Base-by-base conservation (phyloP, 305 asterid genomes). In the Fraxinus greggii region DNA sequence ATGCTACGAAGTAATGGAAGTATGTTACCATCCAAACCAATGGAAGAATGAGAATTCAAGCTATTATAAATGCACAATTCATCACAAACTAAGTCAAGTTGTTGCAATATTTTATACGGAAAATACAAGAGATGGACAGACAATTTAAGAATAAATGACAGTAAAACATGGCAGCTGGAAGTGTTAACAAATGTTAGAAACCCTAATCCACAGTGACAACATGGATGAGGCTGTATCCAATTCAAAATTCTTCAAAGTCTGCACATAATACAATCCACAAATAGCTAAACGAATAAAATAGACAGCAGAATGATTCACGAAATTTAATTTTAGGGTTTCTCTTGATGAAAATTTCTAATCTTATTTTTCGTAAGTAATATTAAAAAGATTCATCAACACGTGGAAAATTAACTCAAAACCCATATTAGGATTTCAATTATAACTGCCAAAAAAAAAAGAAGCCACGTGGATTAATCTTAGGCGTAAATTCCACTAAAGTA, bases 261-360 rank as follows among this genome's bases (percentile, higher is more conserved):
- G 26, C 45, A 82, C 72, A 76, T 56, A 32, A 76, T 82, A 82
- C 82, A 63, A 73, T 26, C 21, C 32, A 51, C 7, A 48, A 9
- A 42, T 69, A 36, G 26, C 23, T 9, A 56, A 40, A 83, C 15
- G 56, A 4, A 26, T 45, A 21, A 36, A 78, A 29, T 26, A 69
- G 59, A 32, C 19, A 19, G 29, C 76, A 80, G 48, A 73, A 65
- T 1, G 12, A 7, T 26, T 65, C 31, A 69, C 8, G 69, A 59
- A n/a, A 31, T 67, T 31, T 19, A 54, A 69, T 12, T 26, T 33
- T 40, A 82, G 78, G 82, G 75, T 84, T 80, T 4, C 78, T 40
- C 32, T 38, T 23, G 19, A 24, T 17, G 21, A 13, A 42, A 45
- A 24, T 54, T 38, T 15, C 13, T 2, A 45, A 56, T 36, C 72